Base-by-base conservation (phyloP, 495 filamentous ascomycete species). In the Beverwykella pulmonaria region DNA sequence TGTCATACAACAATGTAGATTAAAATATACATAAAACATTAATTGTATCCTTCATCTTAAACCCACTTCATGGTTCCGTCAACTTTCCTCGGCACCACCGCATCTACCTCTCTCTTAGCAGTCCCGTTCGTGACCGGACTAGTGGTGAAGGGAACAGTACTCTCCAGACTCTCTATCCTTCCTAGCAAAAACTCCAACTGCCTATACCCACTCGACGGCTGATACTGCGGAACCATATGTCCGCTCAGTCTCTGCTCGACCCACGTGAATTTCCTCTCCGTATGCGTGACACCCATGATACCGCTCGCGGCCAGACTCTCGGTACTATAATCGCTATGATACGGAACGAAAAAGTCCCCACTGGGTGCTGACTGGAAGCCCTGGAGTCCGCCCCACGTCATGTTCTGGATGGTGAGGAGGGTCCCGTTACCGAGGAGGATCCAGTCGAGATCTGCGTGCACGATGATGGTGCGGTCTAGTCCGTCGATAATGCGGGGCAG, bases 311-410 rank as follows among this genome's bases (percentile, higher is more conserved):
- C 71, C 27, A 75, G 19, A 10, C 73, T 65, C 30, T 62, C 59
- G 10, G 61, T 53, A 22, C 59, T 71, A 17, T 53, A 22, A 15
- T 76, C 72, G 10, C 15, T 30, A 52, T 79, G 76, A 46, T 78
- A 79, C 14, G 77, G 77, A 22, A 79, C 77, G 65, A 62, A 77
- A 65, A 79, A 77, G 25, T 74, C 67, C n/a, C 64, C 67, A n/a
- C n/a, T 30, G 3, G 76, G 76, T 25, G 39, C 59, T n/a, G 46
- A n/a, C 32, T 72, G 71, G 78, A 93, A 93, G 0, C 91, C 91
- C 59, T 87, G 84, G 14, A 73, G 72, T 5, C 91, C 91, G 59
- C 85, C 84, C 88, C 88, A 93, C 0, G 90, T 93, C 90, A 93
- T 91, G 74, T 92, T 93, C 70, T 94, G 90, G 41, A 93, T 88